phyloP scores from a whole-genome alignment of 164 flowering plant species.

The Aristolochia contorta region DNA sequence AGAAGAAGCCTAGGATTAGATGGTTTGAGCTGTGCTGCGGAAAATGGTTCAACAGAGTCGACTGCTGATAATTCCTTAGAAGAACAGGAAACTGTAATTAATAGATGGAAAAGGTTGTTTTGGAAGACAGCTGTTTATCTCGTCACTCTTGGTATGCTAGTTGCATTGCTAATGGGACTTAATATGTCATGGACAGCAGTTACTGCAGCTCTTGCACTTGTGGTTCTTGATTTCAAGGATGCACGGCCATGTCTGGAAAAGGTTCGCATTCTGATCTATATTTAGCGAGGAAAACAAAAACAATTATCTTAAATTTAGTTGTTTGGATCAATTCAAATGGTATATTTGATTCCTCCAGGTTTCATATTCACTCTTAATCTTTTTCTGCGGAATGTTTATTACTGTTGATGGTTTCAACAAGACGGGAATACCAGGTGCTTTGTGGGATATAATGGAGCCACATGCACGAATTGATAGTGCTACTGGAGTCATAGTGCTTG shows the following conservation, averaged over 20 bases:
- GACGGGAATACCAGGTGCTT: slow-evolving; percentile 46
- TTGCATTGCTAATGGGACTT: slow-evolving; percentile 58
- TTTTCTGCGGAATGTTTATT: slow-evolving; percentile 69
- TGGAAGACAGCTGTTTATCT: slow-evolving; percentile 72
- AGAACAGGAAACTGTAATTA: slow-evolving; percentile 15
- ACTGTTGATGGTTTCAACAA: slow-evolving; percentile 61
- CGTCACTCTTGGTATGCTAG: slow-evolving; percentile 74
- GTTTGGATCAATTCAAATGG: neutral
- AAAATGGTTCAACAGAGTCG: slow-evolving; percentile 8
- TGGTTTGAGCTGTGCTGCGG: neutral
- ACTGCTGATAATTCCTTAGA: slow-evolving; percentile 11
- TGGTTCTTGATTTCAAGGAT: slow-evolving; percentile 90
- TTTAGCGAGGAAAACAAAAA: neutral
- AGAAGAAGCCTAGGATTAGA: neutral
- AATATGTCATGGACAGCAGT: slow-evolving; percentile 96
- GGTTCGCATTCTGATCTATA: slow-evolving; percentile 25
- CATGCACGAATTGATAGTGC: slow-evolving; percentile 34
- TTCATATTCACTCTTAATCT: slow-evolving; percentile 54
- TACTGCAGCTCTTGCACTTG: slow-evolving; percentile 80
- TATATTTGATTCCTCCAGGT: slow-evolving; percentile 23
- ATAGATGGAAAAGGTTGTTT: slow-evolving; percentile 39
- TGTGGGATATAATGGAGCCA: slow-evolving; percentile 58
- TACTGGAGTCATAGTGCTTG: slow-evolving; percentile 34
- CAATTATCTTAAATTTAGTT: neutral
- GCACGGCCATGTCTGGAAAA: slow-evolving; percentile 72